phyloP scores from a whole-genome alignment of 2,329 filamentous ascomycete genomes.

The Macroventuria anomochaeta region DNA sequence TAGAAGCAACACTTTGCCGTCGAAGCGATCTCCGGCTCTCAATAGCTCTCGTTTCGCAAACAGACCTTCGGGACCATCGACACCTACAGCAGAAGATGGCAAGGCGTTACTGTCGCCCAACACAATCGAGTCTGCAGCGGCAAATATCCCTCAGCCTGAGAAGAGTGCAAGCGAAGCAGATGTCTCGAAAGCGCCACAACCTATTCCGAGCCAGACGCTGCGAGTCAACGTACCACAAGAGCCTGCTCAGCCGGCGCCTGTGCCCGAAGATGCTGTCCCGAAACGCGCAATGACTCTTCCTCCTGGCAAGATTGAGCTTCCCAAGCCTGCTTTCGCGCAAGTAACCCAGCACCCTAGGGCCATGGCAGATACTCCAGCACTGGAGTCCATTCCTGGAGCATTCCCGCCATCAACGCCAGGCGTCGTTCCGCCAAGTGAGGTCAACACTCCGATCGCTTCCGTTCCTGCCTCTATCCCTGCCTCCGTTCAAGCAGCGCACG shows the following conservation, averaged over 20 bases:
- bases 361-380: slow-evolving; percentile 37
- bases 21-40: slow-evolving; percentile 81
- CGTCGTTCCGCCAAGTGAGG: slow-evolving; percentile 49
- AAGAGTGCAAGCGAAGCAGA: slow-evolving; percentile 17
- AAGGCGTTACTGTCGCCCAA: slow-evolving; percentile 30
- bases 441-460: slow-evolving; percentile 41
- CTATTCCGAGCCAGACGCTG: slow-evolving; percentile 12
- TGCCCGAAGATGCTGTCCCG: slow-evolving; percentile 14
- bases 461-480: slow-evolving; percentile 7
- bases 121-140: slow-evolving; percentile 22
- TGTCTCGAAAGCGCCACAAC: slow-evolving; percentile 1
- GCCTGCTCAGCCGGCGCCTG: not conserved
- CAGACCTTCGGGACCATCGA: slow-evolving; percentile 61
- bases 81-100: slow-evolving; percentile 50
- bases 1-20: slow-evolving; percentile 90
- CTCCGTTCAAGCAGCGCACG: slow-evolving; percentile 26
- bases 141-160: slow-evolving; percentile 17
- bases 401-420: slow-evolving; percentile 62
- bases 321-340: slow-evolving; percentile 23
- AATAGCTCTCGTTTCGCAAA: slow-evolving; percentile 43
- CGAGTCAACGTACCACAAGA: slow-evolving; percentile 4
- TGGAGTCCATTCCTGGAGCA: slow-evolving; percentile 61
- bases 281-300: slow-evolving; percentile 32
- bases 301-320: slow-evolving; percentile 35
- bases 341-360: slow-evolving; percentile 29